A percentile compares a stretch with the other conserved stretches of the same genome.
These are phyloP conservation scores for Vaccinium corymbosum DNA, from an alignment of 148 eudicot species.

Conservation along the genomic window DNA sequence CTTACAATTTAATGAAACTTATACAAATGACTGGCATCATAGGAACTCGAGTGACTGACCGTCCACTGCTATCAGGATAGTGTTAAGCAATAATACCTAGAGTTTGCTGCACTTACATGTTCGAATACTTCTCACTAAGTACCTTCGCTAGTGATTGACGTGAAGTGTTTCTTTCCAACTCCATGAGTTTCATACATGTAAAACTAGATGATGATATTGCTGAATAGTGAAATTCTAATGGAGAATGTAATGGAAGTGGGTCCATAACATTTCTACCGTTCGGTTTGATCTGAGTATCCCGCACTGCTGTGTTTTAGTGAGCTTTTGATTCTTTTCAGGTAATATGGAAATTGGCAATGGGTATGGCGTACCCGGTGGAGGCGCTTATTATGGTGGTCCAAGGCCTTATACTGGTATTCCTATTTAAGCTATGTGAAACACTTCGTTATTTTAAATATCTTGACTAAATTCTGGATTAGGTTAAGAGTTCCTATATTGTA, in stretches of 20 bases:
- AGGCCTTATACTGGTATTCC: slow-evolving; percentile 21
- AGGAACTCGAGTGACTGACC: no score
- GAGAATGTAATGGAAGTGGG: not conserved
- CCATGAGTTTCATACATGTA: not conserved
- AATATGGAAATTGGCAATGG: slow-evolving; percentile 96
- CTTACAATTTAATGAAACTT: no score
- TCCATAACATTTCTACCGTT: not conserved
- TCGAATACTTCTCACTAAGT: not conserved
- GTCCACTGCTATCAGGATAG: no score
- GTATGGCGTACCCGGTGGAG: slow-evolving; percentile 98
- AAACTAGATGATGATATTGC: not conserved
- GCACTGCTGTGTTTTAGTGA: not conserved
- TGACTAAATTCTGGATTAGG: slow-evolving; percentile 13
- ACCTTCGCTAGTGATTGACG: not conserved
- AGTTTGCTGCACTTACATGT: not conserved
- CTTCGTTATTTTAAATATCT: not conserved
- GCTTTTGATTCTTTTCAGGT: slow-evolving; percentile 35
- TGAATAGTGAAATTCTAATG: not conserved
- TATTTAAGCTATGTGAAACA: slow-evolving; percentile 31
- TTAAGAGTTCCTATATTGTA: not conserved
- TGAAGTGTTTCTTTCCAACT: not conserved
- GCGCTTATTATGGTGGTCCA: slow-evolving; percentile 64
- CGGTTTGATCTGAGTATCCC: not conserved
- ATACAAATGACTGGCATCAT: no score
- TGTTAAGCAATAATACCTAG: no score